Percentiles rank a stretch among this genome's conserved stretches.
These are phyloP conservation scores for Glaciozyma antarctica DNA, from an alignment of 768 basidiomycete species.

Conservation along the genomic window DNA sequence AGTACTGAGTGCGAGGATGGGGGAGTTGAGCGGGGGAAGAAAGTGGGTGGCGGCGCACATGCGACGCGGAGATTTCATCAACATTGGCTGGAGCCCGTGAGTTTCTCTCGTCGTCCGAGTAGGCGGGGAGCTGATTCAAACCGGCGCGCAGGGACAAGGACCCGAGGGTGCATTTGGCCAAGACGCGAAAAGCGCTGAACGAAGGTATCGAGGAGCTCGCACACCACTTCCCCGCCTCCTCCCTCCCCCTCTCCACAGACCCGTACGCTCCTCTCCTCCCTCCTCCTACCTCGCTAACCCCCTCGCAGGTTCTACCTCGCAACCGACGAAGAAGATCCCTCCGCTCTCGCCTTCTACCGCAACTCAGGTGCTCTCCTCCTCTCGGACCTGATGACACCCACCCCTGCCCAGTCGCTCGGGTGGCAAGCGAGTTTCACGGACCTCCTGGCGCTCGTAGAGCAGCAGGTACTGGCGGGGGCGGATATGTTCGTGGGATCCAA, in stretches of 20 bases:
- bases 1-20: conserved; percentile 8
- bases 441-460: conserved; percentile 14
- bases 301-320: conserved; percentile 10
- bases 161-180: neutral
- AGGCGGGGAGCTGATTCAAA: neutral
- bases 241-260: neutral
- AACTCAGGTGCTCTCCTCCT: conserved; percentile 9
- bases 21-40: conserved; percentile 1
- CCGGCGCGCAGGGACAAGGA: neutral
- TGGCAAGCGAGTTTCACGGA: neutral
- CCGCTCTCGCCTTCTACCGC: conserved; percentile 6
- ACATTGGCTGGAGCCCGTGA: conserved; percentile 6
- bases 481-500: conserved; percentile 8
- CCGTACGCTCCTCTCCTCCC: conserved; percentile 6
- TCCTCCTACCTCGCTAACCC: neutral
- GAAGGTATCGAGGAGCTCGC: neutral
- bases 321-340: neutral
- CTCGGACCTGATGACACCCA: neutral
- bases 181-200: neutral
- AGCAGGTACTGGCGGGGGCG: conserved; percentile 1
- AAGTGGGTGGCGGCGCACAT: conserved; percentile 22
- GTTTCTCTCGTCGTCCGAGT: neutral
- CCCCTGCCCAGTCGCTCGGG: neutral
- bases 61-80: conserved; percentile 16
- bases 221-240: neutral